Base-by-base conservation (phyloP, 1,139 yeast species). In the Blastobotrys capitulatus region DNA sequence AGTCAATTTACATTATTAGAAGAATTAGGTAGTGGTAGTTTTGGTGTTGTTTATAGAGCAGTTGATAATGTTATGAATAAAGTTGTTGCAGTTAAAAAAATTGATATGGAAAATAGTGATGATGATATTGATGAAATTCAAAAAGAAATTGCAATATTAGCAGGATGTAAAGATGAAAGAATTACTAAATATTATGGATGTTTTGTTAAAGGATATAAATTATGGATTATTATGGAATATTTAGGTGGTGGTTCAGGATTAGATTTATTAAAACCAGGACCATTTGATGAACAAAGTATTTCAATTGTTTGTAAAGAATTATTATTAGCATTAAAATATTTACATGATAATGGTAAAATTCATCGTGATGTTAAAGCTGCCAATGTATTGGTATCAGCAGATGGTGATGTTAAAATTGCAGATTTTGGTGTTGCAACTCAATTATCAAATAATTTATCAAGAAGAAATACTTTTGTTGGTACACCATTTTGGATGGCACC, bases 401-500 rank as follows among this genome's bases (percentile, higher is more conserved):
- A 67, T 8, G 96, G 96, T 0, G 82, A 78, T n/a, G 92, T 90
- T 26, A 92, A 92, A 62, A 75, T 92, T 49, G 96, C 97, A 2
- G 99, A 94, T 67, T 92, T 92, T 70, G 99, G 98, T 1, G 95
- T 92, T 3, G 94, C 97, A 1, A 86, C 90, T 18, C 96, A 84
- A 68, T 77, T 83, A 48, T 85, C 89, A 29, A 86, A 80, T 60
- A 87, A 82, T 66, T 75, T 86, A 65, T 86, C 84, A 46, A 78
- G 82, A 50, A 65, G 96, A 56, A 83, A 86, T 59, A 92, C 98
- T 0, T 92, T 95, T 61, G 98, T 92, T 8, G 98, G 99, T 0
- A 92, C 98, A 0, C 98, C 99, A 29, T 92, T 90, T 65, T 92
- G 97, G 94, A 94, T 94, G 98, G 95, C 97, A 0, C 98, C 98